Evolutionary conservation across 1,284 basidiomycete genomes (phyloP), one percentile per base, ranked within the genome.

Genomic region (Clitocybe nebularis): DNA sequence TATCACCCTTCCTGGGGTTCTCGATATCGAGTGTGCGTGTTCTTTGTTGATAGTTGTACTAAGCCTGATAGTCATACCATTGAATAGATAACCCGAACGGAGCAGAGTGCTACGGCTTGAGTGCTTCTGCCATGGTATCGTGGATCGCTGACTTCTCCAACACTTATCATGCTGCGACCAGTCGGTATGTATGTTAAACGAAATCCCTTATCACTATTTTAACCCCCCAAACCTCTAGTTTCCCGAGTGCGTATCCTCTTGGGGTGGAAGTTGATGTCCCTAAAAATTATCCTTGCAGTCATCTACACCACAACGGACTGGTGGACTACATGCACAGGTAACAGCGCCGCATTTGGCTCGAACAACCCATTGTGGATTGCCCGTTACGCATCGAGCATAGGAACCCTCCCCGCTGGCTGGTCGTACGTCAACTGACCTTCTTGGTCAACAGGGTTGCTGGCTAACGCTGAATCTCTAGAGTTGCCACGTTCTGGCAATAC

Each of bases 91-190:
- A 74, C 52, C 71, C 73, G n/a, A 55, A 59, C 47, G 74, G 75
- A 10, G 63, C 59, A 4, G 62, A 62, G 41, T 85, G 81, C 62
- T 84, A 82, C 52, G 79, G 72, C 13, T 56, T 81, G 49, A 72
- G 68, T 32, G 56, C 67, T 10, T 53, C 76, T 2, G 57, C 62
- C 1, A 81, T 86, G 78, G 77, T 81, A 19, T 56, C 67, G 16
- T 86, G 82, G 80, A 71, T 85, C 46, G 51, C 61, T 30, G 73
- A 75, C 54, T 84, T 82, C 60, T 79, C 78, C 0, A 61, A 71
- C 53, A 82, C 81, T 1, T 86, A 85, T 56, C 52, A 77, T 11
- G 44, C 69, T 5, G 46, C 56, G 11, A 80, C 77, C 5, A 64
- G 66, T 21, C 68, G 75, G 33, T 45, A 41, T 11, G 39, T 17